Conservation (phyloP, 495 filamentous ascomycete genomes). For the Penicillium bialowiezense region DNA sequence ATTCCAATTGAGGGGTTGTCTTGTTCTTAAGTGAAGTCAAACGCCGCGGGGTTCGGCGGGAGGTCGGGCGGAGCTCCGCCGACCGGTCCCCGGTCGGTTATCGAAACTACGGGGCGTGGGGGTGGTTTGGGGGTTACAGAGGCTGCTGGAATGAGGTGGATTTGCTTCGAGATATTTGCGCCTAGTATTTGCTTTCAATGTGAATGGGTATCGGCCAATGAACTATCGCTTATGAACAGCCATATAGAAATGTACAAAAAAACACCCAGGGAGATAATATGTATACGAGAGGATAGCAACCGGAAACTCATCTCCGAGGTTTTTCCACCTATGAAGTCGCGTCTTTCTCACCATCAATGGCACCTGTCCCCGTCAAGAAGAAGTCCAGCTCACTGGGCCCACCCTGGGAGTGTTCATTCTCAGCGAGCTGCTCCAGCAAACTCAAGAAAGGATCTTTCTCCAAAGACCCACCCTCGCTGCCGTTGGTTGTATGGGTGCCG, state of each 20-base stretch:
- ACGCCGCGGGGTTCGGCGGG: neutral
- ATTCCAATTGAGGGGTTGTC: neutral
- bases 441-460: slow-evolving; percentile 81
- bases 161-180: too few species aligned
- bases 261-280: neutral
- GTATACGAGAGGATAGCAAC: neutral
- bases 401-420: slow-evolving; percentile 62
- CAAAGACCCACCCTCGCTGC: slow-evolving; percentile 21
- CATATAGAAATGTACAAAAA: neutral
- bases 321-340: neutral
- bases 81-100: neutral
- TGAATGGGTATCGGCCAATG: slow-evolving; percentile 5
- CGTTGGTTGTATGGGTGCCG: slow-evolving; percentile 28
- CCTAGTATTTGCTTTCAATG: too few species aligned
- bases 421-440: slow-evolving; percentile 74
- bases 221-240: neutral
- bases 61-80: neutral
- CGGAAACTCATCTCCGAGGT: neutral
- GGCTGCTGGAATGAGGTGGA: neutral
- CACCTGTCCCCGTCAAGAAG: slow-evolving; percentile 50
- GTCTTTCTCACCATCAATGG: slow-evolving; percentile 19
- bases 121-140: neutral
- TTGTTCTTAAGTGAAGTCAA: neutral
- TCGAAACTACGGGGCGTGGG: neutral
- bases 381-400: slow-evolving; percentile 71